Conservation (phyloP, 129 eudicot species). For the Glebionis coronaria region DNA sequence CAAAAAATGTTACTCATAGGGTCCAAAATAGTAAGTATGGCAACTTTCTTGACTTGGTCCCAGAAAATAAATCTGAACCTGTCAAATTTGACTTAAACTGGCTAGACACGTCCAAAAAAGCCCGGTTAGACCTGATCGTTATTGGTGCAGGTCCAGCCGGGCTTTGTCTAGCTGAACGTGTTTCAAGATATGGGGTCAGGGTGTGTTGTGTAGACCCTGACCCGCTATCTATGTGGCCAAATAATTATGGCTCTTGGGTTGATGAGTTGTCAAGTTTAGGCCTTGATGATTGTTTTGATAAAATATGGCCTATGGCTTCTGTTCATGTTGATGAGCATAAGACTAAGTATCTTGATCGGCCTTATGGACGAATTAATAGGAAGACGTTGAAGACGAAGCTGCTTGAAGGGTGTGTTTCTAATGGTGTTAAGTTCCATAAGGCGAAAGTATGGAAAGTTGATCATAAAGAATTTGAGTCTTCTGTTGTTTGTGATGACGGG, state of each 20-base stretch:
- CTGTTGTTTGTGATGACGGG: conserved; percentile 70
- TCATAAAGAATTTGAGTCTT: conserved; percentile 67
- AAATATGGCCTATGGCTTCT: conserved; percentile 69
- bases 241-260: conserved; percentile 81
- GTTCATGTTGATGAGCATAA: conserved; percentile 51
- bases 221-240: conserved; percentile 75
- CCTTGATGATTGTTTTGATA: conserved; percentile 67
- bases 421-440: conserved; percentile 63
- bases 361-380: conserved; percentile 59
- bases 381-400: conserved; percentile 48
- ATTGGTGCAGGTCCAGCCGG: conserved; percentile 90
- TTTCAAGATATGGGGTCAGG: conserved; percentile 48
- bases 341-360: conserved; percentile 61
- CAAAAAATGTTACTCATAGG: conserved; percentile 17
- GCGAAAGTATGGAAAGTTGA: conserved; percentile 72
- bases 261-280: conserved; percentile 65
- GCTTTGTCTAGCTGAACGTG: conserved; percentile 58
- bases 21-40: conserved; percentile 40
- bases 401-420: conserved; percentile 50
- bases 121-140: conserved; percentile 49
- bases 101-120: conserved; percentile 42
- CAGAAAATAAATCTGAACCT: conserved; percentile 42
- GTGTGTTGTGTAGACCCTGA: conserved; percentile 78
- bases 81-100: conserved; percentile 43
- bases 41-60: conserved; percentile 67